Evolutionary conservation across 768 basidiomycete species (phyloP).

Genomic region (Pholiota molesta): DNA sequence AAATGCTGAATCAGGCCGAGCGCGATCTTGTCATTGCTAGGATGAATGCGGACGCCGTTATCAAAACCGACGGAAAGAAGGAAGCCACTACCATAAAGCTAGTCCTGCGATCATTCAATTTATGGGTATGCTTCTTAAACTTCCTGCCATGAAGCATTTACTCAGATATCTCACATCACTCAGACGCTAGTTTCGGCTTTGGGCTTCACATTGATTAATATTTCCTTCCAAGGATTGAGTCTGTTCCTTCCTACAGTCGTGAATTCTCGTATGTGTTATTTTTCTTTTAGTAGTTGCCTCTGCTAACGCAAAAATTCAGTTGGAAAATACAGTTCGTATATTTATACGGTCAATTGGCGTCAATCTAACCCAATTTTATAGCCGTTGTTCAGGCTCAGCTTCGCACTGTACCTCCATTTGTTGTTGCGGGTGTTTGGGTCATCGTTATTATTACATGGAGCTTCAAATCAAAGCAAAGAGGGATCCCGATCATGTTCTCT

Average conservation of each 20-base stretch:
- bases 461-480: slow-evolving; percentile 39
- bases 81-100: slow-evolving; percentile 30
- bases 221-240: slow-evolving; percentile 47
- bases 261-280: slow-evolving; percentile 36
- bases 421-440: slow-evolving; percentile 45
- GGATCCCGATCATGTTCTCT: slow-evolving; percentile 37
- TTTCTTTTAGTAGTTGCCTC: background rate
- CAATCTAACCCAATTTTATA: slow-evolving; percentile 20
- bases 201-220: slow-evolving; percentile 39
- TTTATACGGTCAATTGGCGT: background rate
- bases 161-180: background rate
- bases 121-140: slow-evolving; percentile 23
- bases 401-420: slow-evolving; percentile 51
- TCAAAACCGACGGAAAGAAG: slow-evolving; percentile 30
- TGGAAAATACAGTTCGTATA: slow-evolving; percentile 37
- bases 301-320: background rate
- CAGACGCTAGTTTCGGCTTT: slow-evolving; percentile 35
- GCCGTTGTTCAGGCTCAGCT: slow-evolving; percentile 49
- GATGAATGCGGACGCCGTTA: slow-evolving; percentile 31
- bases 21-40: slow-evolving; percentile 30
- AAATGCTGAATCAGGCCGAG: slow-evolving; percentile 30
- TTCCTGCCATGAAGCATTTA: slow-evolving; percentile 14
- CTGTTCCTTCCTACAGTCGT: slow-evolving; percentile 51
- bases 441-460: slow-evolving; percentile 36
- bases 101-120: slow-evolving; percentile 26